A percentile compares a stretch with the other conserved stretches of the same genome.
These are phyloP conservation scores for Talaromyces stipitatus DNA, from an alignment of 495 filamentous ascomycete species.

Conservation along the genomic window DNA sequence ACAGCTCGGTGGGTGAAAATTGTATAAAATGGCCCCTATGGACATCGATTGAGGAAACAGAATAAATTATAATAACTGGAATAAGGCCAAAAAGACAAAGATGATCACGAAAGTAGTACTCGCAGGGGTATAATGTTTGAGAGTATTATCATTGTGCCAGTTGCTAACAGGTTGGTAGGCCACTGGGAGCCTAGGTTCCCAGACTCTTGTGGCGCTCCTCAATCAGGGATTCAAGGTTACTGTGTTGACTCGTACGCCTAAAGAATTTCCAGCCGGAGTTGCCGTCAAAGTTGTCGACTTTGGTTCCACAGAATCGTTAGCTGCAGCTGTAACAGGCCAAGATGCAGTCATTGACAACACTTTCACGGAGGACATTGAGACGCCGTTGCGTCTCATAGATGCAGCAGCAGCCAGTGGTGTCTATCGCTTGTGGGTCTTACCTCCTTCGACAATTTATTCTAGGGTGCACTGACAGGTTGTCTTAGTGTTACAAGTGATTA, in stretches of 20 bases:
- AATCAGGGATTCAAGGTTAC: slow-evolving; percentile 14
- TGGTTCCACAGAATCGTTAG: slow-evolving; percentile 11
- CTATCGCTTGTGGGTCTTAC: slow-evolving; percentile 17
- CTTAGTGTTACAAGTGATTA: slow-evolving; percentile 21
- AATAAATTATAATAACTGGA: neutral
- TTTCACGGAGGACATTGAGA: slow-evolving; percentile 12
- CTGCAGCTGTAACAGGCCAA: slow-evolving; percentile 12
- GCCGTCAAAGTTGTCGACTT: slow-evolving; percentile 14
- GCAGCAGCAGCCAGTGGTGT: slow-evolving; percentile 13
- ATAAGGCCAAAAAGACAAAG: slow-evolving; percentile 6
- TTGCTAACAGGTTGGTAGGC: slow-evolving; percentile 10
- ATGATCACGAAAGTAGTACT: slow-evolving; percentile 11
- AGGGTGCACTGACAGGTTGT: too few relatives aligned
- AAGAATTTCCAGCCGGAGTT: slow-evolving; percentile 11
- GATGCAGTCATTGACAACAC: slow-evolving; percentile 18
- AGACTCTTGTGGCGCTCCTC: slow-evolving; percentile 11
- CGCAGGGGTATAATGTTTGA: slow-evolving; percentile 7
- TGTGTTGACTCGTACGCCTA: slow-evolving; percentile 13
- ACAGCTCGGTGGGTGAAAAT: too few relatives aligned
- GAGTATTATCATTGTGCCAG: neutral
- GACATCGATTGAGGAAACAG: neutral
- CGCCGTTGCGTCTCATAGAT: slow-evolving; percentile 16
- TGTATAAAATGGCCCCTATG: neutral
- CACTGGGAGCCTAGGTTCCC: slow-evolving; percentile 13
- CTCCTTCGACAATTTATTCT: neutral